Base-by-base conservation (phyloP, 495 filamentous ascomycete species). In the Daldinia decipiens region DNA sequence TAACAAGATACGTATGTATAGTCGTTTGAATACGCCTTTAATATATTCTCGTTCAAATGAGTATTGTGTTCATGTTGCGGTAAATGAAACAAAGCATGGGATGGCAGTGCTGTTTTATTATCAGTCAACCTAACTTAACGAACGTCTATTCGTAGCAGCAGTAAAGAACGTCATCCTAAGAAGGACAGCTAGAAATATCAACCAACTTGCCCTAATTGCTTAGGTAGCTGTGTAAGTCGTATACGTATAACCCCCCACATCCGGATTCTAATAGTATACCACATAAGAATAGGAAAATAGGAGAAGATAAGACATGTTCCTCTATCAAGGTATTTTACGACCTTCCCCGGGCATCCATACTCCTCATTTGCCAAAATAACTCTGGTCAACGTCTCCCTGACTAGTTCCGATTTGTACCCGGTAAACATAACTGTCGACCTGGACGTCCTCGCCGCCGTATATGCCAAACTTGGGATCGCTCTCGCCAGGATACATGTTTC, bases 401-500 rank as follows among this genome's bases (percentile, higher is more conserved):
- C 43, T 66, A 38, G 70, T 69, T 11, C 65, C 70, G 53, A 73
- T 69, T 47, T 68, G 60, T 4, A 68, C 32, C 26, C 69, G 65
- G 40, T 72, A 72, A 29, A 72, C 65, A 17, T 72, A 72, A 5
- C 62, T 68, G 21, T 72, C 70, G 5, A 67, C 64, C 38, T 51
- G 6, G 12, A 63, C 55, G 12, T 34, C 36, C 68, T 71, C 17
- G 40, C 68, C 68, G 7, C 70, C 70, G 26, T 69, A 73, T 2
- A 73, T 65, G 4, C 70, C 70, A 19, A 73, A 68, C 51, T 73
- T 73, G 0, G 70, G 66, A 3, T 71, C 68, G 27, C 58, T 65
- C 43, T 70, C 24, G 19, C 61, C 56, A 1, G 70, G 66, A 17
- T 27, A 65, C 57, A 70, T 65, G 27, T 73, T 73, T 17, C 70